phyloP scores from a whole-genome alignment of 2,329 filamentous ascomycete genomes.

The Pestalotiopsis sp. region DNA sequence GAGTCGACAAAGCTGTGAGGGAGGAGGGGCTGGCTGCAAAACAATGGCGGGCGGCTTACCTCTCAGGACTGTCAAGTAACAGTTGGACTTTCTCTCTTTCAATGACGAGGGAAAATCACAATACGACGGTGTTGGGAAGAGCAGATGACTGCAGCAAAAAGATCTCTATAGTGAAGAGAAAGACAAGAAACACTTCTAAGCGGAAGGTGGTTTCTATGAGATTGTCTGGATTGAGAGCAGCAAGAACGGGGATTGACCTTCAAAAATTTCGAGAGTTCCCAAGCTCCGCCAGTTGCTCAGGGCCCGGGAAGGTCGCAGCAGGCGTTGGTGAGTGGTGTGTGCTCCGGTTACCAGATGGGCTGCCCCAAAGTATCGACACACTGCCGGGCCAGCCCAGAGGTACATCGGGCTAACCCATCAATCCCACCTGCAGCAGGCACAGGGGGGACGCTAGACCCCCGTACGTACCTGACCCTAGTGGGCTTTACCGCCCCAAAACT shows the following conservation, averaged over 20 bases:
- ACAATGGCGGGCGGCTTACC: background rate
- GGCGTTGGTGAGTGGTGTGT: background rate
- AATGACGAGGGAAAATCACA: constrained; percentile 1
- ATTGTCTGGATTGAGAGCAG: constrained; percentile 5
- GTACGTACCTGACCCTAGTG: background rate
- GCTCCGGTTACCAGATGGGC: background rate
- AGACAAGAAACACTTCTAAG: constrained; percentile 8
- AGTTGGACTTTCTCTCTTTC: constrained; percentile 3
- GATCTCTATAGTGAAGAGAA: background rate
- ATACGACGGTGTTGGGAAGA: constrained; percentile 2
- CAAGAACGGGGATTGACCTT: constrained; percentile 12
- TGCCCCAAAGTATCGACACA: background rate
- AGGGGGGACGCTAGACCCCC: constrained; percentile 20
- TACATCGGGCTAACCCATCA: background rate
- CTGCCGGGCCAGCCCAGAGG: background rate
- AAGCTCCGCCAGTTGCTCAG: constrained; percentile 11
- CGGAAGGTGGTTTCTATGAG: constrained; percentile 12
- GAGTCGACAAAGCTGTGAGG: background rate
- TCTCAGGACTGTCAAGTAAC: background rate
- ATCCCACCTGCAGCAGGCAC: constrained; percentile 7
- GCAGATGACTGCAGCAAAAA: constrained; percentile 6
- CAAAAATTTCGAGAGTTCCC: constrained; percentile 12
- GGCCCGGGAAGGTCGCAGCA: constrained; percentile 3
- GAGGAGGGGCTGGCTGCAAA: background rate
- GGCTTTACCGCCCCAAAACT: constrained; percentile 26